phyloP scores from a whole-genome alignment of 31 red algal species.

The Asparagopsis taxiformis region DNA sequence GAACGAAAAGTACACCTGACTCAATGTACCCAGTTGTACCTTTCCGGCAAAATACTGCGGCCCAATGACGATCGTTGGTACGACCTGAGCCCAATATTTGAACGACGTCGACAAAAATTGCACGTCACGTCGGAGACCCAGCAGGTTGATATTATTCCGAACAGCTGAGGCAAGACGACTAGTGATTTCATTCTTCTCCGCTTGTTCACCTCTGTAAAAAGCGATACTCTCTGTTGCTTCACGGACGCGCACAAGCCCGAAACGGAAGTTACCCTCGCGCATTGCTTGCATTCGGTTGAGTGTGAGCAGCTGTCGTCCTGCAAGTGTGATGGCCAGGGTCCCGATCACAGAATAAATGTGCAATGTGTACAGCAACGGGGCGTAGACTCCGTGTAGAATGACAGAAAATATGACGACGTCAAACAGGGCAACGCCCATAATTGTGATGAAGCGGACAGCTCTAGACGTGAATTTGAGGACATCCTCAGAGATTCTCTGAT shows the following conservation, averaged over 20 bases:
- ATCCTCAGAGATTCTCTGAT: slow-evolving; percentile 94
- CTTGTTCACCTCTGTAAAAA: slow-evolving; percentile 88
- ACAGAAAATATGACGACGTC: slow-evolving; percentile 82
- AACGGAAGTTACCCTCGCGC: slow-evolving; percentile 81
- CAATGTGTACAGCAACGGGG: slow-evolving; percentile 65
- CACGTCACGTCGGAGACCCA: slow-evolving; percentile 66
- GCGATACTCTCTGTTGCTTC: slow-evolving; percentile 92
- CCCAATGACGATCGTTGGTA: slow-evolving; percentile 75
- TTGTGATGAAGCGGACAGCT: slow-evolving; percentile 71
- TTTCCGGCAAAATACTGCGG: slow-evolving; percentile 86
- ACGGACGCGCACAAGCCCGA: slow-evolving; percentile 79
- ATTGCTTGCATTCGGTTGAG: slow-evolving; percentile 68
- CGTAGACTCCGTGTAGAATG: slow-evolving; percentile 81
- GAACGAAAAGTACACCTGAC: slow-evolving; percentile 81
- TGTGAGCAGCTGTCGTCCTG: slow-evolving; percentile 58
- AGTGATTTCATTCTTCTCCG: slow-evolving; percentile 47
- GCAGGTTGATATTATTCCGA: slow-evolving; percentile 59
- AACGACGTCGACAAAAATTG: slow-evolving; percentile 66
- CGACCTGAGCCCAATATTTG: slow-evolving; percentile 77
- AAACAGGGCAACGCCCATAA: slow-evolving; percentile 67
- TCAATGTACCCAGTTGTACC: slow-evolving; percentile 75
- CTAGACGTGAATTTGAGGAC: slow-evolving; percentile 76
- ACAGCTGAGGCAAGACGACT: slow-evolving; percentile 42
- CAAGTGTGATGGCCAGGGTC: slow-evolving; percentile 47
- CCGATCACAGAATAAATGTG: slow-evolving; percentile 75